phyloP scores from a whole-genome alignment of 164 flowering plant genomes.

The Berberis thunbergii region DNA sequence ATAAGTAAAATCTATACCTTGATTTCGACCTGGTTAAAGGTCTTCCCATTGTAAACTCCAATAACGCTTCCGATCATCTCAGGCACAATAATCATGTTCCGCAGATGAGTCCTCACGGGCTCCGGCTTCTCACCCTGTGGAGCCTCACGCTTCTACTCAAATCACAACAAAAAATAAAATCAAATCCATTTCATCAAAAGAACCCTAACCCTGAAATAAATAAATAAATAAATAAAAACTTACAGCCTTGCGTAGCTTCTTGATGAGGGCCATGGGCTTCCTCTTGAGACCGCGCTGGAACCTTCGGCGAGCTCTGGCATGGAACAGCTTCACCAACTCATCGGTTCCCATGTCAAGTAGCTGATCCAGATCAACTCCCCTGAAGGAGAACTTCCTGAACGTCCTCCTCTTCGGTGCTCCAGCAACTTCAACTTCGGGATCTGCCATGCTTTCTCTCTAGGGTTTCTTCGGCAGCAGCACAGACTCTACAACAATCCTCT shows the following conservation, averaged over 20 bases:
- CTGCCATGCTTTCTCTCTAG: not conserved
- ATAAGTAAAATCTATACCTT: conserved; percentile 10
- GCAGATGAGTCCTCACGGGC: conserved; percentile 21
- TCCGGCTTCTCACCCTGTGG: conserved; percentile 62
- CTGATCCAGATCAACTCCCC: conserved; percentile 71
- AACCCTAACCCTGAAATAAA: too few relatives aligned
- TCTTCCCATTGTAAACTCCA: conserved; percentile 64
- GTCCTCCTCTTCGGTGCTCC: conserved; percentile 62
- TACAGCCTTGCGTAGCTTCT: conserved; percentile 65
- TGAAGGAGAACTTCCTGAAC: conserved; percentile 66
- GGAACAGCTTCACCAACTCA: conserved; percentile 64
- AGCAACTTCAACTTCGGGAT: conserved; percentile 34
- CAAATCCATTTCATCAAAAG: not conserved
- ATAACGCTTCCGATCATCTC: conserved; percentile 63
- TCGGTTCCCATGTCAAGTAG: conserved; percentile 72
- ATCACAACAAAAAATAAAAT: not conserved
- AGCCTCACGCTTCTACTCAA: conserved; percentile 51
- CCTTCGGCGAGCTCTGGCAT: conserved; percentile 65
- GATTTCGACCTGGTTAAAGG: conserved; percentile 67
- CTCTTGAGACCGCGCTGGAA: conserved; percentile 57
- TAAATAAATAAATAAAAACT: not conserved
- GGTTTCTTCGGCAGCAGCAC: too few relatives aligned
- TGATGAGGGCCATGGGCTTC: conserved; percentile 69
- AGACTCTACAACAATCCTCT: too few relatives aligned
- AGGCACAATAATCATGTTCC: conserved; percentile 33